Conservation (phyloP, 1,139 yeast genomes). For the Blastobotrys buckinghamii region DNA sequence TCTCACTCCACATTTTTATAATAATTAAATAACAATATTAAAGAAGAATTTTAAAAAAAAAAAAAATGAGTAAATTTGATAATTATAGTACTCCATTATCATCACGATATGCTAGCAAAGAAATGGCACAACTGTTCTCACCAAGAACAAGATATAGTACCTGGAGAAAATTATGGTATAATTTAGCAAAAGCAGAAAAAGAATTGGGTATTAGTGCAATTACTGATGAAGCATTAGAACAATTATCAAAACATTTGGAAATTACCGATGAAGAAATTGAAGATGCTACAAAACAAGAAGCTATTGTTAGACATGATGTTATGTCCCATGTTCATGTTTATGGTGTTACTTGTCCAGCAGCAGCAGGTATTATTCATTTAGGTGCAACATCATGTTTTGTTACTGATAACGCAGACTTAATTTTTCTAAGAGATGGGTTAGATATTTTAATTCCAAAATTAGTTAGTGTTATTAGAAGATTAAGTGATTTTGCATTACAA, state of each 20-base stretch:
- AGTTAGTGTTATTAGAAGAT: conserved; percentile 90
- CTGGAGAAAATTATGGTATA: conserved; percentile 97
- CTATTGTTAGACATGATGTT: conserved; percentile 97
- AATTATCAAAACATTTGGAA: conserved; percentile 68
- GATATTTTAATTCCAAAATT: conserved; percentile 90
- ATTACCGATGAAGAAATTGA: conserved; percentile 92
- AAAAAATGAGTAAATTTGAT: conserved; percentile 28
- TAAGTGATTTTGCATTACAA: conserved; percentile 79
- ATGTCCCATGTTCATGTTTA: conserved; percentile 98
- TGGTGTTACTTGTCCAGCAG: conserved; percentile 89
- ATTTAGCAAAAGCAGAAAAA: conserved; percentile 92
- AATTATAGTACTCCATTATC: conserved; percentile 84
- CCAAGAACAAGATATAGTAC: conserved; percentile 91
- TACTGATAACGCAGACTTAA: conserved; percentile 96
- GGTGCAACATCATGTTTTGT: conserved; percentile 99
- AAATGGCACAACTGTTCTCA: conserved; percentile 91
- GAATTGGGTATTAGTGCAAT: conserved; percentile 80
- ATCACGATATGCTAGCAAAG: conserved; percentile 95
- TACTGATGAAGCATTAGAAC: conserved; percentile 84
- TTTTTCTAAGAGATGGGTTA: conserved; percentile 91
- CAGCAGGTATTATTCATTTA: conserved; percentile 95
- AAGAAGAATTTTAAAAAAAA: neutral
- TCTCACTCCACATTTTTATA: neutral
- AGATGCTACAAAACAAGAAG: conserved; percentile 88
- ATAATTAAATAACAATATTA: neutral